Conservation (phyloP, 495 filamentous ascomycete genomes). For the Pyrenopolyporus hunteri region DNA sequence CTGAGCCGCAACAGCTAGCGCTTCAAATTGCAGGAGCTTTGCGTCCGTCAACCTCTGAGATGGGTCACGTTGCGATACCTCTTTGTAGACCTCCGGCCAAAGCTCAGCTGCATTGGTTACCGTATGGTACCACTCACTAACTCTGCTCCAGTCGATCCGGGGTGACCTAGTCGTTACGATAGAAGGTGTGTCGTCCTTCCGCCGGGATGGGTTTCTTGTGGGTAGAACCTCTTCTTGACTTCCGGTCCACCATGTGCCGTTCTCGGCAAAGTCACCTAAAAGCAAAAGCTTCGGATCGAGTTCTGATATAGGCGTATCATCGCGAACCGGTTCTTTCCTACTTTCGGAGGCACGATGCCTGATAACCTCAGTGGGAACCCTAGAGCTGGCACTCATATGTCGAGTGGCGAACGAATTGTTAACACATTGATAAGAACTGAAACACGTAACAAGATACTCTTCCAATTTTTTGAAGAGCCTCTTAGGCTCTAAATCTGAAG, state of each 20-base stretch:
- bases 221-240: constrained; percentile 52
- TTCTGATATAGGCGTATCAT: constrained; percentile 47
- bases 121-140: constrained; percentile 78
- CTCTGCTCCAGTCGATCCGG: constrained; percentile 75
- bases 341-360: constrained; percentile 29
- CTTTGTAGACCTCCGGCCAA: constrained; percentile 63
- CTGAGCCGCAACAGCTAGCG: constrained; percentile 69
- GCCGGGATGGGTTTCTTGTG: constrained; percentile 42
- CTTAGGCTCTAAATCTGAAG: constrained; percentile 41
- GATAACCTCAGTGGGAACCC: constrained; percentile 28
- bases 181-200: constrained; percentile 44
- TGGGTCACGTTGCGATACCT: constrained; percentile 47
- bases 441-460: constrained; percentile 72
- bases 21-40: constrained; percentile 58
- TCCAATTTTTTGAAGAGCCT: constrained; percentile 74
- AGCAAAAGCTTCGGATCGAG: constrained; percentile 80
- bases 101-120: constrained; percentile 62
- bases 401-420: constrained; percentile 71
- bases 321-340: constrained; percentile 40
- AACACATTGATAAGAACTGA: constrained; percentile 71
- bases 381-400: constrained; percentile 47
- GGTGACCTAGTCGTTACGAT: constrained; percentile 68
- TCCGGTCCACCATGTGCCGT: constrained; percentile 84
- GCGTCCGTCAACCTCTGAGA: constrained; percentile 48
- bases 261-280: constrained; percentile 81